Conservation (phyloP, 495 filamentous ascomycete species). For the Tuber umbilicatum region DNA sequence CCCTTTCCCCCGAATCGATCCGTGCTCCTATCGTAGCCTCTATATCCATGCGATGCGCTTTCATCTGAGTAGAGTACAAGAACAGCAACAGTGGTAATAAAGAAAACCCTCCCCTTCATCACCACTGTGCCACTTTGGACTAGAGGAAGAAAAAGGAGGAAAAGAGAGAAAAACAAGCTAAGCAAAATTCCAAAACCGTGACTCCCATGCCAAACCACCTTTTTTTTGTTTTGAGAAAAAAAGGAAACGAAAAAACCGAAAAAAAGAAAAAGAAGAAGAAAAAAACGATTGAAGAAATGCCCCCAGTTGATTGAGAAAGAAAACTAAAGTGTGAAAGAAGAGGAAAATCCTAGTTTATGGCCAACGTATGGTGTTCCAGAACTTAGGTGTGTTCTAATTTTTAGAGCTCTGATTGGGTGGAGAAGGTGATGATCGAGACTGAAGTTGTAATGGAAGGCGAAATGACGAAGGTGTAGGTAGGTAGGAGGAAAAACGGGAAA, state of each 20-base stretch:
- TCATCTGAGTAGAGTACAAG: slow-evolving; percentile 3
- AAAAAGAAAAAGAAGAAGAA: background rate
- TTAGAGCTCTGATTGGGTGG: background rate
- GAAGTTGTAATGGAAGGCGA: background rate
- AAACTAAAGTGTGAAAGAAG: background rate
- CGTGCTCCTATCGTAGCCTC: background rate
- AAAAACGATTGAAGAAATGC: background rate
- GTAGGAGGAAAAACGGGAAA: background rate
- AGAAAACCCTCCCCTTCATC: background rate
- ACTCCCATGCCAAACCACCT: slow-evolving; percentile 2
- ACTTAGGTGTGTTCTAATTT: background rate
- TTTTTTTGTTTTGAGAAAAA: background rate
- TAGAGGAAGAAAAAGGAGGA: background rate
- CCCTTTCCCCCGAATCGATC: background rate
- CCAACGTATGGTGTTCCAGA: background rate
- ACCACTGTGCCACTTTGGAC: background rate
- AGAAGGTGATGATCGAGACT: background rate
- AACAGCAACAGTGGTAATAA: background rate
- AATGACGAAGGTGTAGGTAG: background rate
- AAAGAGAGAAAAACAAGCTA: background rate
- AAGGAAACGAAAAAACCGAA: background rate
- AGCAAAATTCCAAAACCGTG: slow-evolving; percentile 5
- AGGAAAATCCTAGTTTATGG: slow-evolving; percentile 1
- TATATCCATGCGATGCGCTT: background rate
- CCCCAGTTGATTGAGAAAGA: background rate